Evolutionary conservation across 1,284 basidiomycete species (phyloP), one percentile per base, ranked within the genome.

Genomic region (Cystobasidium sp.): DNA sequence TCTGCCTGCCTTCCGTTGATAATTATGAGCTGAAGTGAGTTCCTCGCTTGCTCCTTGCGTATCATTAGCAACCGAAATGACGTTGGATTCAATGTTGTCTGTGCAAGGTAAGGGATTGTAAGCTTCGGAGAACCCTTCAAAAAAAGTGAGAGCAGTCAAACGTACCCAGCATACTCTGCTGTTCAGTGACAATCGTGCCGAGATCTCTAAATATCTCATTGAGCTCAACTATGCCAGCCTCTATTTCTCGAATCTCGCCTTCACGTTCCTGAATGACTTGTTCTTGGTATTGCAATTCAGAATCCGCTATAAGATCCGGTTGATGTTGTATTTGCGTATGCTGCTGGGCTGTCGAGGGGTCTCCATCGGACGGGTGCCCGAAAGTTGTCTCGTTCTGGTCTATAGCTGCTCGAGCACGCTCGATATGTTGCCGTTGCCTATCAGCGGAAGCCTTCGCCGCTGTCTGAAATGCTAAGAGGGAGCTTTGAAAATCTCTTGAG

Each of bases 81-180:
- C 91, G 80, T 99, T 99, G 75, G 90, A 90, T 82, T 97, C 94
- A 81, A 99, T 97, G 80, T 97, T 97, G 81, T 99, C 96, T 96
- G 80, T 68, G 44, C 43, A 44, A 52, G 8, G 18, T 18, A 3
- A 18, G 20, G 6, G 24, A 56, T 20, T 53, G 31, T 20, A 47
- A 63, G 24, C 20, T 43, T 12, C 69, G 16, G 31, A 10, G 1
- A n/a, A 18, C n/a, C 56, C 22, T 12, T 55, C 20, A 47, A 46
- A 9, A n/a, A 20, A 43, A 10, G 46, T 53, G 20, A 22, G 24
- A 18, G 20, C 18, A 58, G 47, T 6, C 31, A 18, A 9, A 14
- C 90, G 75, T 76, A 96, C 94, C 94, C 68, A 99, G 86, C 90
- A 98, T 93, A 41, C 89, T 88, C 8, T 96, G 95, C 82, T 99